These are phyloP conservation scores for Xylaria nigripes DNA, from an alignment of 495 filamentous ascomycete genomes.

Conservation along the genomic window DNA sequence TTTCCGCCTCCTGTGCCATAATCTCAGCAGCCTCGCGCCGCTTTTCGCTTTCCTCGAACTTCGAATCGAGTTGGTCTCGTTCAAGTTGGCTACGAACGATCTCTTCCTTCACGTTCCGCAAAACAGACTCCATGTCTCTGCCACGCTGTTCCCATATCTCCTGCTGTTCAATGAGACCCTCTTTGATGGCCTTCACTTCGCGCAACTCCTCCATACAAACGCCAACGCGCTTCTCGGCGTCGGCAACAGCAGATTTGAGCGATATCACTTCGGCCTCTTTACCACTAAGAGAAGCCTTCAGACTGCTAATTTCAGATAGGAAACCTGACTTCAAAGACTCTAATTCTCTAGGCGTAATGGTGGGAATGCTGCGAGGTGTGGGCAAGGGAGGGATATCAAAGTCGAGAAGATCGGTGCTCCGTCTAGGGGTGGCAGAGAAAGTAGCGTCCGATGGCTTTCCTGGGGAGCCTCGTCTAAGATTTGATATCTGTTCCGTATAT, in stretches of 20 bases:
- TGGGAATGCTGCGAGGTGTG: conserved; percentile 84
- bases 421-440: conserved; percentile 28
- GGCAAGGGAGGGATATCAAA: conserved; percentile 86
- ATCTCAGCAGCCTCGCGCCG: conserved; percentile 55
- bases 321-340: conserved; percentile 85
- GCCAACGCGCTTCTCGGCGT: conserved; percentile 87
- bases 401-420: conserved; percentile 62
- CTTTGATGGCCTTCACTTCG: conserved; percentile 60
- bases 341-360: conserved; percentile 83
- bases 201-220: conserved; percentile 73
- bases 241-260: conserved; percentile 74
- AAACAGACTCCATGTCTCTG: conserved; percentile 72
- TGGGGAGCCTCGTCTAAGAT: conserved; percentile 9
- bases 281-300: conserved; percentile 81
- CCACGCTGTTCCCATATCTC: conserved; percentile 75
- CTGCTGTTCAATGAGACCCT: conserved; percentile 66
- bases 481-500: conserved; percentile 33
- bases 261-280: conserved; percentile 82
- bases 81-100: conserved; percentile 68
- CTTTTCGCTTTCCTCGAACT: conserved; percentile 67
- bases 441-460: conserved; percentile 7
- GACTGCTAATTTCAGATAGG: conserved; percentile 78
- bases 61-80: conserved; percentile 60
- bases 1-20: conserved; percentile 63
- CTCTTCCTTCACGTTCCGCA: conserved; percentile 72